phyloP scores from a whole-genome alignment of 805 yeast genomes.

The Yarrowia keelungensis region DNA sequence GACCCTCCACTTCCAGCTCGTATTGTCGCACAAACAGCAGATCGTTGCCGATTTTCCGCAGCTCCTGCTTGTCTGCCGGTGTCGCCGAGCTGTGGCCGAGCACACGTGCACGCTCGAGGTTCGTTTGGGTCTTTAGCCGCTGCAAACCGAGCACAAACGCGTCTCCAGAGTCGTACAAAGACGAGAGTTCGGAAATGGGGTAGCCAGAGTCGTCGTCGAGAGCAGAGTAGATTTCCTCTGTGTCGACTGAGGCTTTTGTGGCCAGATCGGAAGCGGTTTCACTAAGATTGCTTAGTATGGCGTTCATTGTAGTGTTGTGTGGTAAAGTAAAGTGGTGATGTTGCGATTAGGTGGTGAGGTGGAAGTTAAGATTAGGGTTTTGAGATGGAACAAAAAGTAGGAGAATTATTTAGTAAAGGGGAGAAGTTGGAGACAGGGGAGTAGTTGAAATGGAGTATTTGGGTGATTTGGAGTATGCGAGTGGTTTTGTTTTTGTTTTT shows the following conservation, averaged over 20 bases:
- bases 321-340: background rate
- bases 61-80: slow-evolving; percentile 2
- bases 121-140: slow-evolving; percentile 4
- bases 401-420: too few species aligned
- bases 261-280: slow-evolving; percentile 7
- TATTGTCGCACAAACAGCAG: slow-evolving; percentile 29
- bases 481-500: too few species aligned
- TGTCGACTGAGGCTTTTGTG: background rate
- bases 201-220: slow-evolving; percentile 18
- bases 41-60: slow-evolving; percentile 31
- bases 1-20: slow-evolving; percentile 22
- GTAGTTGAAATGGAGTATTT: too few species aligned
- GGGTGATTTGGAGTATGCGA: too few species aligned
- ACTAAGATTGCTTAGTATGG: slow-evolving; percentile 5
- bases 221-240: slow-evolving; percentile 17
- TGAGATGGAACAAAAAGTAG: background rate
- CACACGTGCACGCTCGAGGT: slow-evolving; percentile 17
- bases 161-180: slow-evolving; percentile 14
- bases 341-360: background rate
- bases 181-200: slow-evolving; percentile 3
- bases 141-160: slow-evolving; percentile 28
- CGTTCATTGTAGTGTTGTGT: slow-evolving; percentile 2
- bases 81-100: slow-evolving; percentile 1
- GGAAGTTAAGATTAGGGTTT: background rate
- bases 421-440: too few species aligned